Conservation (phyloP, 2,329 filamentous ascomycete genomes). For the Diplodia sapinea region DNA sequence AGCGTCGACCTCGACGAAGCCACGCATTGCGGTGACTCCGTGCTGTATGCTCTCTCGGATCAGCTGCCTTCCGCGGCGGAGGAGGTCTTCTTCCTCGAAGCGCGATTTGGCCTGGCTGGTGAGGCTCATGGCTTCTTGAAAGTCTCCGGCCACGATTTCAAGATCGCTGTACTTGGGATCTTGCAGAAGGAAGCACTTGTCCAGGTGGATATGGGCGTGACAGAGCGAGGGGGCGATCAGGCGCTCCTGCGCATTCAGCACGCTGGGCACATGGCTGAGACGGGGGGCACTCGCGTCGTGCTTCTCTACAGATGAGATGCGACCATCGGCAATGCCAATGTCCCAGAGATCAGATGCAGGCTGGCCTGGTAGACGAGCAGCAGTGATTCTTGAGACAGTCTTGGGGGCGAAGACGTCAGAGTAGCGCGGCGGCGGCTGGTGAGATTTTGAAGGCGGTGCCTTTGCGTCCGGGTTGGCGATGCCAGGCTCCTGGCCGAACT, state of each 20-base stretch:
- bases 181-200: conserved; percentile 68
- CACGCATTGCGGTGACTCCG: conserved; percentile 72
- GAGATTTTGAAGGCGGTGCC: conserved; percentile 10
- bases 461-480: neutral
- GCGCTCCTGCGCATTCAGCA: conserved; percentile 50
- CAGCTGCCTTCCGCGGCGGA: conserved; percentile 67
- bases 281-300: conserved; percentile 36
- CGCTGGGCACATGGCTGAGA: conserved; percentile 36
- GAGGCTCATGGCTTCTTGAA: conserved; percentile 67
- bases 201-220: conserved; percentile 75
- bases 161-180: conserved; percentile 66
- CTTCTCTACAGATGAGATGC: conserved; percentile 42
- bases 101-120: conserved; percentile 66
- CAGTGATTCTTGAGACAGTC: conserved; percentile 40
- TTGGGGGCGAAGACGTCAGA: conserved; percentile 24
- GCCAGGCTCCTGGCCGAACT: conserved; percentile 33
- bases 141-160: conserved; percentile 65
- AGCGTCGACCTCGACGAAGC: conserved; percentile 73
- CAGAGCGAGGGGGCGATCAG: conserved; percentile 65
- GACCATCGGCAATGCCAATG: conserved; percentile 43
- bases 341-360: conserved; percentile 46
- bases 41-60: conserved; percentile 68
- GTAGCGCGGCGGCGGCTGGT: conserved; percentile 15
- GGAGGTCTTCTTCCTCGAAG: conserved; percentile 68
- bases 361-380: conserved; percentile 45